These are phyloP conservation scores for Cyclostephanos tholiformis DNA, from an alignment of 108 stramenopile genomes.

Conservation along the genomic window DNA sequence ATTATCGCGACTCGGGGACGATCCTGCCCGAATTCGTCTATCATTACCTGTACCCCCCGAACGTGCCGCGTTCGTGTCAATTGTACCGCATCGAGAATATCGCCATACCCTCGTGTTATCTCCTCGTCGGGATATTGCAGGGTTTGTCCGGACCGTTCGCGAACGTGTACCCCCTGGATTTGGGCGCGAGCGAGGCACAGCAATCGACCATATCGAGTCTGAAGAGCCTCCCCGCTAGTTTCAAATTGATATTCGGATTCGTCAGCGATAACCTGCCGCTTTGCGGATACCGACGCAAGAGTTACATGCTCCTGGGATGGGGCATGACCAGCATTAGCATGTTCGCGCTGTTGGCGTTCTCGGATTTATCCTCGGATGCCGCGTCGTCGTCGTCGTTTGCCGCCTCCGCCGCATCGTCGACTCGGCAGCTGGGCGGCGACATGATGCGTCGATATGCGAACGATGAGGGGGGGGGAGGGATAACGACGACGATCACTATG, in stretches of 20 bases:
- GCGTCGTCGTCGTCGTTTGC: too few relatives aligned
- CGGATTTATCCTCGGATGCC: constrained; percentile 51
- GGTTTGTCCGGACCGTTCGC: constrained; percentile 77
- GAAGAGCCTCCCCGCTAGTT: constrained; percentile 66
- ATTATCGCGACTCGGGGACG: constrained; percentile 26
- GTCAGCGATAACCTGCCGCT: constrained; percentile 74
- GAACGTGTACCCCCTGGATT: constrained; percentile 81
- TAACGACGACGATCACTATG: constrained; percentile 21
- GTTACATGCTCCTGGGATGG: constrained; percentile 86
- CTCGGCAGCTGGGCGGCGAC: constrained; percentile 8
- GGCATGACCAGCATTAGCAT: constrained; percentile 58
- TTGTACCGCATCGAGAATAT: constrained; percentile 78
- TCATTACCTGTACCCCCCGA: constrained; percentile 68
- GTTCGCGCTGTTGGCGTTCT: constrained; percentile 49
- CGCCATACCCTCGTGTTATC: constrained; percentile 82
- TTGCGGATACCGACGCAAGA: constrained; percentile 72
- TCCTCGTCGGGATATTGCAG: constrained; percentile 76
- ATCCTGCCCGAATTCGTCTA: constrained; percentile 23
- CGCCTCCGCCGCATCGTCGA: not conserved
- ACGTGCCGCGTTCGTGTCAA: constrained; percentile 69
- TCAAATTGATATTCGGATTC: constrained; percentile 83
- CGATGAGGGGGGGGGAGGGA: constrained; percentile 34
- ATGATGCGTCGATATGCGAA: too few relatives aligned
- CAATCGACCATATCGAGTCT: constrained; percentile 70
- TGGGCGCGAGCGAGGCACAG: constrained; percentile 82